phyloP scores from a whole-genome alignment of 2,329 filamentous ascomycete genomes.

The Westerdykella ornata region DNA sequence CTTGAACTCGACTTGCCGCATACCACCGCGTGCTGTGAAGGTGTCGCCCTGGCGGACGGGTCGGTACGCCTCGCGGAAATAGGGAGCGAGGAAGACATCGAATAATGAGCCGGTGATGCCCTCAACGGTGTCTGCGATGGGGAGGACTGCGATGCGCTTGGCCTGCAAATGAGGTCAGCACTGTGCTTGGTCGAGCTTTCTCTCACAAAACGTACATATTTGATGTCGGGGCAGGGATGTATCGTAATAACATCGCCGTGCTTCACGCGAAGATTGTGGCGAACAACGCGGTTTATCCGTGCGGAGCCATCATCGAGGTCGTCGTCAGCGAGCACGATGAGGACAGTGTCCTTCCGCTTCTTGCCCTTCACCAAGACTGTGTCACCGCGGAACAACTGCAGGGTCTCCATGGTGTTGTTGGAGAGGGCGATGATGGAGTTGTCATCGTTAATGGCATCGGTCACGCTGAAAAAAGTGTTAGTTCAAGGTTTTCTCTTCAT shows the following conservation, averaged over 20 bases:
- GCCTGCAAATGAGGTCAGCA: slow-evolving; percentile 53
- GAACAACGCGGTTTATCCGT: slow-evolving; percentile 95
- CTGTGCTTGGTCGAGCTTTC: background rate
- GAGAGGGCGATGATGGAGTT: slow-evolving; percentile 98
- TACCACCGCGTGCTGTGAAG: slow-evolving; percentile 94
- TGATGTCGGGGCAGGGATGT: slow-evolving; percentile 97
- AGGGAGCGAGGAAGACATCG: slow-evolving; percentile 97
- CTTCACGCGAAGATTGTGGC: slow-evolving; percentile 97
- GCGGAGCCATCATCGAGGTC: slow-evolving; percentile 96
- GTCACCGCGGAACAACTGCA: slow-evolving; percentile 97
- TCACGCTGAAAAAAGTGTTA: slow-evolving; percentile 63
- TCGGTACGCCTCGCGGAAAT: slow-evolving; percentile 98
- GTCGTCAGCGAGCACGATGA: slow-evolving; percentile 95
- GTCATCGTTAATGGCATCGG: slow-evolving; percentile 97
- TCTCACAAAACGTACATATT: slow-evolving; percentile 71
- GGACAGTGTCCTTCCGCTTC: slow-evolving; percentile 98
- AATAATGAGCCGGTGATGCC: slow-evolving; percentile 96
- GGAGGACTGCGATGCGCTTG: slow-evolving; percentile 96
- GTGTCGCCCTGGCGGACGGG: slow-evolving; percentile 95
- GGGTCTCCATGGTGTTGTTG: slow-evolving; percentile 96
- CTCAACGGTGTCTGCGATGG: slow-evolving; percentile 96
- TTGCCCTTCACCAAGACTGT: slow-evolving; percentile 98
- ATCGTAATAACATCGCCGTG: slow-evolving; percentile 97
- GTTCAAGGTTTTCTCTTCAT: slow-evolving; percentile 1
- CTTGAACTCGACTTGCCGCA: slow-evolving; percentile 99